A percentile compares a stretch with the other conserved stretches of the same genome.
phyloP scores from a whole-genome alignment of 371 early-diverging fungal species.

The Mortierella sp. region DNA sequence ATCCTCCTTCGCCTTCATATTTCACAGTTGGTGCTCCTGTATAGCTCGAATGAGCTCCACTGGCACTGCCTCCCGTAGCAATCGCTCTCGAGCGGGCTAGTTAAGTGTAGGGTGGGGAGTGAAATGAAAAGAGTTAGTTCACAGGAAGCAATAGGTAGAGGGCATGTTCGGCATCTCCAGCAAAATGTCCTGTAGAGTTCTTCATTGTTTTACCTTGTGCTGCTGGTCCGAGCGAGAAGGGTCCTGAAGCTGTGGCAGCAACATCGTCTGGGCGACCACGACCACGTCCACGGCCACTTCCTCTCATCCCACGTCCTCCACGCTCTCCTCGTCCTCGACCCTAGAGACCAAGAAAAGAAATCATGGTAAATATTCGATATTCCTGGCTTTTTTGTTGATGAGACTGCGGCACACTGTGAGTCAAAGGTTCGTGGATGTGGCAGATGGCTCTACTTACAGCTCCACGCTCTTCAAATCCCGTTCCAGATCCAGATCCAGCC shows the following conservation, averaged over 20 bases:
- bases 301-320: conserved; percentile 57
- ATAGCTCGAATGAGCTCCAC: conserved; percentile 56
- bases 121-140: background rate
- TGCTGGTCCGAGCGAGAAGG: conserved; percentile 79
- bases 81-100: conserved; percentile 42
- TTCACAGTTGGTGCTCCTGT: conserved; percentile 44
- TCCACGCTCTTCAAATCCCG: conserved; percentile 34
- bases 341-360: background rate
- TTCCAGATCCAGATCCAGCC: conserved; percentile 19
- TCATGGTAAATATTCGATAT: background rate
- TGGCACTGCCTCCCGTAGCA: conserved; percentile 36
- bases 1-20: conserved; percentile 36
- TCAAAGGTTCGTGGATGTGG: background rate
- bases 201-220: conserved; percentile 24
- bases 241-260: conserved; percentile 72
- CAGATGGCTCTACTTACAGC: conserved; percentile 12
- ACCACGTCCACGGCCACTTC: conserved; percentile 62
- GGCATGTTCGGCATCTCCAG: no score
- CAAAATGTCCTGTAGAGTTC: background rate
- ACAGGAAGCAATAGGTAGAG: no score
- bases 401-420: background rate
- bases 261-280: conserved; percentile 59
- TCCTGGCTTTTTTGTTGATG: no score
- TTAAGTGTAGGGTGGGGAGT: background rate
- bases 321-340: conserved; percentile 35